A percentile compares a stretch with the other conserved stretches of the same genome.
phyloP scores from a whole-genome alignment of 306 rosid genomes.

The Quercus dentata region DNA sequence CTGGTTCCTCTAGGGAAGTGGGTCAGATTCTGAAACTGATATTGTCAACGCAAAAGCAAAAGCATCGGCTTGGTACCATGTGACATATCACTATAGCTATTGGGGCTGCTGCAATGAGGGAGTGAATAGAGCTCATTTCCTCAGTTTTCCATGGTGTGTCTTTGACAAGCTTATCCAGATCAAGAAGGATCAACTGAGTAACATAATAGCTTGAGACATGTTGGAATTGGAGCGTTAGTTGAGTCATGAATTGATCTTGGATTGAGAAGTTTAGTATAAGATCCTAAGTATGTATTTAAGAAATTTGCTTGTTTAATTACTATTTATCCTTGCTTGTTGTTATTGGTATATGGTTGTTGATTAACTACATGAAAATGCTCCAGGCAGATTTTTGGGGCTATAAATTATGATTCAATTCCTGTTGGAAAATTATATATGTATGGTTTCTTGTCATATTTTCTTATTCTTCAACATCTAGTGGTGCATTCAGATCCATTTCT shows the following conservation, averaged over 20 bases:
- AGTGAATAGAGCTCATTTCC: slow-evolving; percentile 27
- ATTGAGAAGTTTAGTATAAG: background rate
- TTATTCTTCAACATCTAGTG: background rate
- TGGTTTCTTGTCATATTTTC: too few relatives aligned
- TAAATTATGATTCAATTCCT: background rate
- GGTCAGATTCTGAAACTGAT: background rate
- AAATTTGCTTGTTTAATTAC: background rate
- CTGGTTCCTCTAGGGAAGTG: slow-evolving; percentile 25
- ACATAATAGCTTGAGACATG: background rate
- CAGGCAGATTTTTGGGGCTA: background rate
- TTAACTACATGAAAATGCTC: background rate
- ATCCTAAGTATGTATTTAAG: background rate
- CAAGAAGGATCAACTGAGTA: slow-evolving; percentile 17
- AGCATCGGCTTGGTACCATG: slow-evolving; percentile 55
- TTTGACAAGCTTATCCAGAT: slow-evolving; percentile 24
- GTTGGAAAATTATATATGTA: background rate
- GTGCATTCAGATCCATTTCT: too few relatives aligned
- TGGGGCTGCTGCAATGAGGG: slow-evolving; percentile 36
- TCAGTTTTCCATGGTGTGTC: slow-evolving; percentile 45
- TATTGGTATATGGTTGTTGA: too few relatives aligned
- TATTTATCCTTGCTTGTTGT: background rate
- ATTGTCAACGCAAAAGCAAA: slow-evolving; percentile 15
- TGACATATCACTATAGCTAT: slow-evolving; percentile 35
- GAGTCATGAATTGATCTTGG: background rate
- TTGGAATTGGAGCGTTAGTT: background rate